Evolutionary conservation across 2,329 filamentous ascomycete species (phyloP).

Genomic region (Cadophora malorum): DNA sequence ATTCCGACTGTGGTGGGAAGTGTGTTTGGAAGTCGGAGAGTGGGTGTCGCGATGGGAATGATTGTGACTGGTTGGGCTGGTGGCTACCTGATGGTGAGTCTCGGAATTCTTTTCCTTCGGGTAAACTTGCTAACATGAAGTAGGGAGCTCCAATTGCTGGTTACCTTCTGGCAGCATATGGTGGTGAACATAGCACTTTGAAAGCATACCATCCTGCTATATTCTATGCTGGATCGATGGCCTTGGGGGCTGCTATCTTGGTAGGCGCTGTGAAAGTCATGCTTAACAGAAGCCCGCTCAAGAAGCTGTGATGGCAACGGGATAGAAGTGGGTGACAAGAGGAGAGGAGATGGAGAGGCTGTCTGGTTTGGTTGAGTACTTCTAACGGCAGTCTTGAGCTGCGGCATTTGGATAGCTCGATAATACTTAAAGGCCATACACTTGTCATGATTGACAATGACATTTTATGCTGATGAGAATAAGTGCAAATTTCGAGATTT

Average conservation of each 20-base stretch:
- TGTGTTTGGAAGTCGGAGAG: conserved; percentile 61
- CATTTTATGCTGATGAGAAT: no score
- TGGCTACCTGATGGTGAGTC: conserved; percentile 63
- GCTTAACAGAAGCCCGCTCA: conserved; percentile 48
- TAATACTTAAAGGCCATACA: no score
- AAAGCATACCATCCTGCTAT: conserved; percentile 65
- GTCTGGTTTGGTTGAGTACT: not conserved
- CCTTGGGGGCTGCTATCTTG: conserved; percentile 52
- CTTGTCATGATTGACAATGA: no score
- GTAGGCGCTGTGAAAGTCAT: conserved; percentile 53
- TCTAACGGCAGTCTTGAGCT: not conserved
- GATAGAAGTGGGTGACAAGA: no score
- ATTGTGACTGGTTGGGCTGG: conserved; percentile 65
- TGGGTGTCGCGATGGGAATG: conserved; percentile 66
- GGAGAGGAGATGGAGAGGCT: not conserved
- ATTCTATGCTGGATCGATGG: conserved; percentile 64
- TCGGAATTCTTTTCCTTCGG: not conserved
- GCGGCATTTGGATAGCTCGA: not conserved
- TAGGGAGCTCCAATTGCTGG: conserved; percentile 65
- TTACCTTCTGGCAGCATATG: conserved; percentile 61
- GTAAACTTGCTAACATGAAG: conserved; percentile 5
- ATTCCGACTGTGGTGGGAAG: conserved; percentile 68
- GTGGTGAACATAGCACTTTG: conserved; percentile 56
- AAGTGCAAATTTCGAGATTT: not conserved
- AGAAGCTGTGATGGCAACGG: conserved; percentile 42